phyloP scores from a whole-genome alignment of 805 yeast species.

The Starmerella bombicola region DNA sequence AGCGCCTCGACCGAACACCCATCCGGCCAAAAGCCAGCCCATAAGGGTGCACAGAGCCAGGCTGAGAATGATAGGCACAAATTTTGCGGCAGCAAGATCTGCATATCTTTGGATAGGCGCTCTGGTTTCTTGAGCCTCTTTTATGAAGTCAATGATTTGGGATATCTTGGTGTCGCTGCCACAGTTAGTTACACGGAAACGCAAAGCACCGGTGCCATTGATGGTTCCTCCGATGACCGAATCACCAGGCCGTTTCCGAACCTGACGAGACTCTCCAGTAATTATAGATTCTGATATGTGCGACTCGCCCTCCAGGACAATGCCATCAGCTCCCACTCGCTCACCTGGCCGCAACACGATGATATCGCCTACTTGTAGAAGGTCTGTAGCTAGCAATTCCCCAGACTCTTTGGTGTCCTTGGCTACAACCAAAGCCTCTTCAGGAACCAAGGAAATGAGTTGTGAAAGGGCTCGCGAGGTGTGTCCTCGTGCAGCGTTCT shows the following conservation, averaged over 20 bases:
- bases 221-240: conserved; percentile 80
- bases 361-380: conserved; percentile 64
- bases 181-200: conserved; percentile 52
- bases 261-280: conserved; percentile 83
- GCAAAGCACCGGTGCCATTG: conserved; percentile 63
- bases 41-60: conserved; percentile 56
- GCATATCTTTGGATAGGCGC: conserved; percentile 89
- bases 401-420: conserved; percentile 24
- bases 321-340: conserved; percentile 85
- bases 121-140: conserved; percentile 73
- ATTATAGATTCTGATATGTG: conserved; percentile 80
- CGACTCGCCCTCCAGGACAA: conserved; percentile 60
- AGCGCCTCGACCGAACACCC: conserved; percentile 23
- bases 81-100: conserved; percentile 69
- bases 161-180: conserved; percentile 80
- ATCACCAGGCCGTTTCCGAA: conserved; percentile 49
- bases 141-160: conserved; percentile 74
- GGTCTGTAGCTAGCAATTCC: conserved; percentile 49
- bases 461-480: conserved; percentile 81
- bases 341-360: conserved; percentile 75
- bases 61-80: conserved; percentile 62
- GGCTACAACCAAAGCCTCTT: conserved; percentile 45
- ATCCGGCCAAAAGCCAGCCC: conserved; percentile 40
- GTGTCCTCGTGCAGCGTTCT: conserved; percentile 83
- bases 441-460: conserved; percentile 68